phyloP scores from a whole-genome alignment of 805 yeast genomes.

The Nakazawaea ambrosiae region DNA sequence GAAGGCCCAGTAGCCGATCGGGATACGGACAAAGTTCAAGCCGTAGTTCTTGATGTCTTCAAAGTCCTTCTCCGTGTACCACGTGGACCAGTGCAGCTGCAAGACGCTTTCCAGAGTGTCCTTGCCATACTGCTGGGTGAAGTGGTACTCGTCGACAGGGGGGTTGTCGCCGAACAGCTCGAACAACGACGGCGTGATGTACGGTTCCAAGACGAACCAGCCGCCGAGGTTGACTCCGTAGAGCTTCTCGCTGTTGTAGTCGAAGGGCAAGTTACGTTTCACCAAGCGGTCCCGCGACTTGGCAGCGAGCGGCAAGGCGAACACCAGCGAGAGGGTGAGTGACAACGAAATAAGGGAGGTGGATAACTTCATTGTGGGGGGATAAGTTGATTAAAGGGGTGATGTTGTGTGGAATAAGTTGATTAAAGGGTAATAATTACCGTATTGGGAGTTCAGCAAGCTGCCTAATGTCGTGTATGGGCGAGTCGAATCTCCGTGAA shows the following conservation, averaged over 20 bases:
- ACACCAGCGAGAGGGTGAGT: too few relatives aligned
- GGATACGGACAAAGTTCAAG: slow-evolving; percentile 66
- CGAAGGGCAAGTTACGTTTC: slow-evolving; percentile 23
- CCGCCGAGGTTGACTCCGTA: slow-evolving; percentile 58
- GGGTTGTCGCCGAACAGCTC: slow-evolving; percentile 31
- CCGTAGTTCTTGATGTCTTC: slow-evolving; percentile 42
- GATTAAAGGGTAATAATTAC: too few relatives aligned
- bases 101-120: slow-evolving; percentile 35
- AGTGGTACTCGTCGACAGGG: slow-evolving; percentile 58
- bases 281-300: slow-evolving; percentile 5
- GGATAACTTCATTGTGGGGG: neutral
- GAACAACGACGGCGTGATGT: slow-evolving; percentile 59
- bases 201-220: slow-evolving; percentile 69
- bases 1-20: slow-evolving; percentile 81
- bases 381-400: too few relatives aligned
- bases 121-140: slow-evolving; percentile 41
- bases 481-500: too few relatives aligned
- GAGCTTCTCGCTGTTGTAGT: slow-evolving; percentile 21
- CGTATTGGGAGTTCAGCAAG: too few relatives aligned
- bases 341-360: neutral
- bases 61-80: slow-evolving; percentile 56
- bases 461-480: too few relatives aligned
- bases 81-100: slow-evolving; percentile 47
- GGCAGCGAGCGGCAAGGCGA: slow-evolving; percentile 1
- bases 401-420: too few relatives aligned